These are phyloP conservation scores for Coemansia asiatica DNA, from an alignment of 192 early-diverging fungal genomes.

Conservation along the genomic window DNA sequence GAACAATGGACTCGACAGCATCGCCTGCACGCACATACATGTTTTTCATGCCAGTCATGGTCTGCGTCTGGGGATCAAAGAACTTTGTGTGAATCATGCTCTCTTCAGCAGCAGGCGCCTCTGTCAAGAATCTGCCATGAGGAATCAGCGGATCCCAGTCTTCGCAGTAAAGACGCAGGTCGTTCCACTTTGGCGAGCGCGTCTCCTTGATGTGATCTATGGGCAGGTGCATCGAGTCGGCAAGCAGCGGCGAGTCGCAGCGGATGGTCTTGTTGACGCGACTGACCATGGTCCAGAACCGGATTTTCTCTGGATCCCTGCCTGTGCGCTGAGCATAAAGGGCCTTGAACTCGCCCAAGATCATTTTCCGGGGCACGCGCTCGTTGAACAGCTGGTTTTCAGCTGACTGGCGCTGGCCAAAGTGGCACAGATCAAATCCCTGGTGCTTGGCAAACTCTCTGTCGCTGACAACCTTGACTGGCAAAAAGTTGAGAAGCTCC, in stretches of 20 bases:
- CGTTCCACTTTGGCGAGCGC: slow-evolving; percentile 34
- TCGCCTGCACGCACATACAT: slow-evolving; percentile 55
- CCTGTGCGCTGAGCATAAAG: slow-evolving; percentile 53
- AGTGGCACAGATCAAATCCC: slow-evolving; percentile 87
- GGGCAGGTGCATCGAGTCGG: slow-evolving; percentile 18
- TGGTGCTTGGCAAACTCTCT: slow-evolving; percentile 67
- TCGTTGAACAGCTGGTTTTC: slow-evolving; percentile 33
- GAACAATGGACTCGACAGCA: slow-evolving; percentile 65
- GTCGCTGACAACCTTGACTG: slow-evolving; percentile 64
- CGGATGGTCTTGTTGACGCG: slow-evolving; percentile 91
- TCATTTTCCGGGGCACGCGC: slow-evolving; percentile 40
- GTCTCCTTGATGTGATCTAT: slow-evolving; percentile 40
- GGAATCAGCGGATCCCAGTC: slow-evolving; percentile 6
- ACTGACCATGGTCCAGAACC: slow-evolving; percentile 84
- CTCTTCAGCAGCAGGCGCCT: neutral
- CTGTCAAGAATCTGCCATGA: slow-evolving; percentile 18
- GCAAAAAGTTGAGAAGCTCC: slow-evolving; percentile 59
- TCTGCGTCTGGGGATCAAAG: slow-evolving; percentile 66
- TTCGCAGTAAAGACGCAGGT: slow-evolving; percentile 59
- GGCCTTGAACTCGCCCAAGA: slow-evolving; percentile 54
- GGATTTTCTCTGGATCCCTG: slow-evolving; percentile 57
- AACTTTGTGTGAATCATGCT: slow-evolving; percentile 84
- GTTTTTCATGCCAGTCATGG: slow-evolving; percentile 63
- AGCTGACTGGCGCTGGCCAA: slow-evolving; percentile 57
- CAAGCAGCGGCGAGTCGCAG: slow-evolving; percentile 65